A percentile compares a stretch with the other conserved stretches of the same genome.
Conservation (phyloP, 306 rosid species). For the Vicia villosa region DNA sequence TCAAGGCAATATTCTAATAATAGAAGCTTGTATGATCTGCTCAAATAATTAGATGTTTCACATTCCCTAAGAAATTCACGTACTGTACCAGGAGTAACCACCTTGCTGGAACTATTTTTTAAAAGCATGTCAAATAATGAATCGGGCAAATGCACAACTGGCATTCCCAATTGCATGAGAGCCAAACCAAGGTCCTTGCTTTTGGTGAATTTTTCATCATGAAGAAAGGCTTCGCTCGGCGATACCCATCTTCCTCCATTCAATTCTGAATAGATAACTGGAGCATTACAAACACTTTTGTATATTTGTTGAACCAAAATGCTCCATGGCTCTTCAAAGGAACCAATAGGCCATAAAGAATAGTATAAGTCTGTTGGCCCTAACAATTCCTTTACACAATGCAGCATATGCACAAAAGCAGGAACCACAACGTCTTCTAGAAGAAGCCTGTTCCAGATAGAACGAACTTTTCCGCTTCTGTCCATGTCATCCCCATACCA, state of each 20-base stretch:
- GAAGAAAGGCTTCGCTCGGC: constrained; percentile 84
- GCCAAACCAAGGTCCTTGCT: constrained; percentile 80
- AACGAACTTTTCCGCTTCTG: constrained; percentile 94
- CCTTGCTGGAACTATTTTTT: constrained; percentile 64
- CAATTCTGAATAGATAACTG: constrained; percentile 72
- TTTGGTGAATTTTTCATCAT: constrained; percentile 66
- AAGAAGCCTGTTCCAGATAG: constrained; percentile 92
- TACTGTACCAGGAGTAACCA: constrained; percentile 78
- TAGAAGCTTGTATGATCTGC: constrained; percentile 68
- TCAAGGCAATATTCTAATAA: constrained; percentile 92
- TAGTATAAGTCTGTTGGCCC: constrained; percentile 70
- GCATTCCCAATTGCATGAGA: constrained; percentile 77
- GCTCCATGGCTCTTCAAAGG: constrained; percentile 97
- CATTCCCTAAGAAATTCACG: constrained; percentile 79
- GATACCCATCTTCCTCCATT: constrained; percentile 93
- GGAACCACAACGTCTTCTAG: constrained; percentile 88
- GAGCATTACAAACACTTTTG: constrained; percentile 57
- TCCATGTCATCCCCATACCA: constrained; percentile 99
- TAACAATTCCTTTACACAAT: constrained; percentile 60
- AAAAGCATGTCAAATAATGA: constrained; percentile 70
- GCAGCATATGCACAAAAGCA: constrained; percentile 72
- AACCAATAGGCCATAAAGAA: constrained; percentile 88
- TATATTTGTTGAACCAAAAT: constrained; percentile 78
- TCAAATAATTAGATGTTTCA: constrained; percentile 46
- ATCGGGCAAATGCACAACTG: constrained; percentile 76